A percentile compares a stretch with the other conserved stretches of the same genome.
phyloP scores from a whole-genome alignment of 805 yeast species.

The Ogataea chonburiensis region DNA sequence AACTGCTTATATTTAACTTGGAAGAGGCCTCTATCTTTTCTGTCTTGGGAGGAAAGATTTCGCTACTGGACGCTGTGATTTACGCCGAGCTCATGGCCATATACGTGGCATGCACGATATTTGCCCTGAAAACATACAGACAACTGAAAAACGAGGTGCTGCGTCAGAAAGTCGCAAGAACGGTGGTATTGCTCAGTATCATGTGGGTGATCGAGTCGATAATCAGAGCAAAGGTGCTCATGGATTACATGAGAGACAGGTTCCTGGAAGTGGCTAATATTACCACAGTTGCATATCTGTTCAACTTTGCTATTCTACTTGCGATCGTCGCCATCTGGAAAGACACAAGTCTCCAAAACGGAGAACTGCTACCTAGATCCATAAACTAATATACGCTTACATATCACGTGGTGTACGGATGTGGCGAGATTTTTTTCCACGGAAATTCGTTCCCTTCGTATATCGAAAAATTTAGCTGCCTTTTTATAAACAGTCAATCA shows the following conservation, averaged over 20 bases:
- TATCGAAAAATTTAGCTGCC: conserved; percentile 11
- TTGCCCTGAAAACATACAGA: conserved; percentile 24
- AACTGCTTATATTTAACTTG: conserved; percentile 31
- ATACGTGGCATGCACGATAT: conserved; percentile 15
- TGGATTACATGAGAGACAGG: conserved; percentile 13
- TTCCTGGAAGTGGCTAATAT: conserved; percentile 21
- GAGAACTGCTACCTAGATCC: conserved; percentile 6
- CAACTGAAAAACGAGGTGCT: conserved; percentile 19
- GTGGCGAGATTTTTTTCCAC: not conserved
- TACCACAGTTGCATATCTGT: conserved; percentile 25
- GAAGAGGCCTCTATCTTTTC: conserved; percentile 32
- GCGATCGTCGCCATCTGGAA: conserved; percentile 30
- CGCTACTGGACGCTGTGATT: conserved; percentile 24
- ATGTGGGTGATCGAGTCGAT: conserved; percentile 22
- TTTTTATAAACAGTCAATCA: conserved; percentile 10
- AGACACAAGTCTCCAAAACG: conserved; percentile 22
- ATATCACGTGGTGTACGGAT: conserved; percentile 5
- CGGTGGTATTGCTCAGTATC: conserved; percentile 18
- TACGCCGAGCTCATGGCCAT: conserved; percentile 25
- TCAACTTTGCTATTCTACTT: conserved; percentile 25
- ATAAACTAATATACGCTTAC: conserved; percentile 1
- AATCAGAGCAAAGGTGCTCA: conserved; percentile 18
- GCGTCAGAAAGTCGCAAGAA: conserved; percentile 17
- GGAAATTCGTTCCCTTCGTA: conserved; percentile 9
- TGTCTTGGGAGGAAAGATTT: conserved; percentile 25